Evolutionary conservation across 441 rosid species (phyloP).

Genomic region (Biscutella laevigata): DNA sequence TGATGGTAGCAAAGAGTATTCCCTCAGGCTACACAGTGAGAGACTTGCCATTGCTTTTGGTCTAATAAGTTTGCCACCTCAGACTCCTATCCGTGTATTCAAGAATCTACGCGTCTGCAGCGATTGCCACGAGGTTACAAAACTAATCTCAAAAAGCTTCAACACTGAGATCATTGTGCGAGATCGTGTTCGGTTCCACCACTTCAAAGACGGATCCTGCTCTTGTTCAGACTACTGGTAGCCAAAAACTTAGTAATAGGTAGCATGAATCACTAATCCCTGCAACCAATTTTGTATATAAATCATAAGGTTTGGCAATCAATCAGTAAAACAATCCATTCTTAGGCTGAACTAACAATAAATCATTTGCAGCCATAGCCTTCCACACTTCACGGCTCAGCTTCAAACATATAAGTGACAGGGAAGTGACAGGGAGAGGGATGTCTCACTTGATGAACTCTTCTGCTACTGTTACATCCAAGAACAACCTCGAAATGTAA

Average conservation of each 20-base stretch:
- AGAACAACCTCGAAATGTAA: not conserved
- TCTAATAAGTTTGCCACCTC: slow-evolving; percentile 47
- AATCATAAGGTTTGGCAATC: slow-evolving; percentile 13
- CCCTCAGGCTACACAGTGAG: slow-evolving; percentile 61
- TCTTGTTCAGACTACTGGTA: slow-evolving; percentile 77
- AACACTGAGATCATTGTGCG: slow-evolving; percentile 63
- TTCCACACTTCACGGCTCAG: slow-evolving; percentile 11
- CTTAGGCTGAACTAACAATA: slow-evolving; percentile 16
- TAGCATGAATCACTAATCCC: slow-evolving; percentile 6
- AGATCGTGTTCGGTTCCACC: slow-evolving; percentile 70
- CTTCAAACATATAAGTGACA: slow-evolving; percentile 12
- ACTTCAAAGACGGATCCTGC: slow-evolving; percentile 61
- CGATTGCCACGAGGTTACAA: slow-evolving; percentile 65
- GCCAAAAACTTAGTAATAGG: not conserved
- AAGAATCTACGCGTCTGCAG: slow-evolving; percentile 74
- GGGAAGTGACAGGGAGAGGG: not conserved
- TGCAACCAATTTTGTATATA: slow-evolving; percentile 20
- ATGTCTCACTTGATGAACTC: slow-evolving; percentile 19
- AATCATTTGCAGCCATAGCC: not conserved
- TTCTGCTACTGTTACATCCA: slow-evolving; percentile 24
- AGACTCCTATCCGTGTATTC: slow-evolving; percentile 50
- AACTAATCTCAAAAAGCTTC: slow-evolving; percentile 49
- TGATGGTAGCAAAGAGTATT: slow-evolving; percentile 36
- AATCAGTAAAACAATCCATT: slow-evolving; percentile 4
- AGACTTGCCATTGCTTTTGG: slow-evolving; percentile 79